phyloP scores from a whole-genome alignment of 73 alveolate genomes.

The Tetrahymena thermophila region DNA sequence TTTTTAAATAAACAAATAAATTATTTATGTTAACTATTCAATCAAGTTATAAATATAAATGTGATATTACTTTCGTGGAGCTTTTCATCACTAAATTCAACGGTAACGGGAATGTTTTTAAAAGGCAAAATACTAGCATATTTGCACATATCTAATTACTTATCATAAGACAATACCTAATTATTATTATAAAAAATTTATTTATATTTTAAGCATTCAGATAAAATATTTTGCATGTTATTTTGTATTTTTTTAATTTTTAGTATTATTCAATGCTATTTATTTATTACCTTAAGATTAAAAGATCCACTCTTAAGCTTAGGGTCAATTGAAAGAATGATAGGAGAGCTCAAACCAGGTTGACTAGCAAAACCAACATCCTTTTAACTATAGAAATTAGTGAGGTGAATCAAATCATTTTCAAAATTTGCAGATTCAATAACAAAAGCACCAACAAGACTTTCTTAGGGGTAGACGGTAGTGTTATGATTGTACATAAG shows the following conservation, averaged over 20 bases:
- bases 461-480: neutral
- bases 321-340: neutral
- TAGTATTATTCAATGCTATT: no score
- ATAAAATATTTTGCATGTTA: neutral
- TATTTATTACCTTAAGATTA: neutral
- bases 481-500: neutral
- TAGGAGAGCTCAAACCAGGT: neutral
- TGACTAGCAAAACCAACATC: neutral
- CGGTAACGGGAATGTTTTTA: neutral
- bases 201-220: no score
- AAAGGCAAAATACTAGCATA: neutral
- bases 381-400: neutral
- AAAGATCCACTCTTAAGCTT: neutral
- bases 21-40: neutral
- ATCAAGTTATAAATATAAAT: neutral
- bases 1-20: neutral
- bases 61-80: neutral
- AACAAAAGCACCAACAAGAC: conserved; percentile 1
- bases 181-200: neutral
- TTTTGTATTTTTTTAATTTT: no score
- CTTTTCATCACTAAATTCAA: neutral
- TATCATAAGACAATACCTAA: neutral
- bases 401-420: neutral
- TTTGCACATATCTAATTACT: neutral
- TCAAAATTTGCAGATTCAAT: neutral